Conservation (phyloP, 345 rosid genomes). For the Cochlearia excelsa region DNA sequence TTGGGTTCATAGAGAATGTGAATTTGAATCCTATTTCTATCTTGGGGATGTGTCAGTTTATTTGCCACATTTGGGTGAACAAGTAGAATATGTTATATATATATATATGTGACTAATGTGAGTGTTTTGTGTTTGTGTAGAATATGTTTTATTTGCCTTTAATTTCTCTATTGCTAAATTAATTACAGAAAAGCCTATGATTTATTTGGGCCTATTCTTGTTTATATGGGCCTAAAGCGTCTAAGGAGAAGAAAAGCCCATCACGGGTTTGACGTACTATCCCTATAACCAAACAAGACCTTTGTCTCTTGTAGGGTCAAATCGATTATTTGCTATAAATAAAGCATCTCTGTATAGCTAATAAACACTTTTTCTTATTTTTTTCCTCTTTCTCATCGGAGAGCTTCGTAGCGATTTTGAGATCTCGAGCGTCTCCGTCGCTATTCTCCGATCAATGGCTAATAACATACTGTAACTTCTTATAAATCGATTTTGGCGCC, state of each 20-base stretch:
- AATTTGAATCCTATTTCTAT: no score
- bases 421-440: slow-evolving; percentile 23
- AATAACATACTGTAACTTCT: slow-evolving; percentile 11
- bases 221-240: background rate
- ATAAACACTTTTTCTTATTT: background rate
- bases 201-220: no score
- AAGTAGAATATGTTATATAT: no score
- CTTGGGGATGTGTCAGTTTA: no score
- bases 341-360: background rate
- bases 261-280: background rate
- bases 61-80: no score
- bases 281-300: slow-evolving; percentile 28
- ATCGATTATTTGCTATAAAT: slow-evolving; percentile 24
- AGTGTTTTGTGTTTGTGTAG: no score
- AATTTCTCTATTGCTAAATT: no score
- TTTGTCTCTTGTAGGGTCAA: slow-evolving; percentile 19
- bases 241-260: background rate
- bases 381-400: slow-evolving; percentile 15
- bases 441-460: slow-evolving; percentile 16
- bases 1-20: no score
- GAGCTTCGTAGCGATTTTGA: slow-evolving; percentile 16
- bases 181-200: no score
- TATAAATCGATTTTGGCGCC: slow-evolving; percentile 22
- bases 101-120: no score
- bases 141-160: no score